Evolutionary conservation across 2,329 filamentous ascomycete genomes (phyloP), one percentile per base, ranked within the genome.

Genomic region (Xenosphaeropsis pyriputrescens): DNA sequence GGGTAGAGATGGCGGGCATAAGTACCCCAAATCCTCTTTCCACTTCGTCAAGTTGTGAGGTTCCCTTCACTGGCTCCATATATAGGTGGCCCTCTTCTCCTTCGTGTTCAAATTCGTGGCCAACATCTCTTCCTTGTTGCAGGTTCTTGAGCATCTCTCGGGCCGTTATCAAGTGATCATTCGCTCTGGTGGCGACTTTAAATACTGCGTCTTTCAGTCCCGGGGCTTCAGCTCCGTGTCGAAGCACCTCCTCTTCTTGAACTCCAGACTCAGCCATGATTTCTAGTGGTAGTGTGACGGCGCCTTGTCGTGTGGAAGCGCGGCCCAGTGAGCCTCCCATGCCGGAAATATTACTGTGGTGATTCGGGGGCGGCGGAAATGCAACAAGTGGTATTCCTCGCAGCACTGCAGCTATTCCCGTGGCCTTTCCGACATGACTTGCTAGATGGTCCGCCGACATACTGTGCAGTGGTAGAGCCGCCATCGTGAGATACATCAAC

Each of bases 161-260:
- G 2, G 83, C 89, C 0, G 89, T 96, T 47, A 95, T 93, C 26
- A 98, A 65, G 58, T 98, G 91, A 55, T 98, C 91, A 52, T 93
- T 93, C 6, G 91, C 91, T 29, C 89, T 74, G 0, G 91, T 98
- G 0, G 91, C 91, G 12, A 98, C 85, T 4, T 75, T 71, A 58
- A 96, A 98, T 1, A 96, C 75, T 3, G 88, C 89, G 57, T 98
- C 89, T 43, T 82, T 77, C 14, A 96, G 66, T 0, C 88, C 88
- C 0, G 75, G 67, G 0, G 89, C 89, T n/a, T 73, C 62, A 0
- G 81, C 76, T 0, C 88, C 89, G 32, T 77, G 68, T 7, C 89
- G 72, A 42, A 93, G 83, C 0, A 98, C 79, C 32, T 94, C 84
- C 55, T 98, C 91, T 55, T 96, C 89, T 37, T 75, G 75, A 1